These are phyloP conservation scores for Cladosporium sp. DNA, from an alignment of 2,329 filamentous ascomycete species.

Conservation along the genomic window DNA sequence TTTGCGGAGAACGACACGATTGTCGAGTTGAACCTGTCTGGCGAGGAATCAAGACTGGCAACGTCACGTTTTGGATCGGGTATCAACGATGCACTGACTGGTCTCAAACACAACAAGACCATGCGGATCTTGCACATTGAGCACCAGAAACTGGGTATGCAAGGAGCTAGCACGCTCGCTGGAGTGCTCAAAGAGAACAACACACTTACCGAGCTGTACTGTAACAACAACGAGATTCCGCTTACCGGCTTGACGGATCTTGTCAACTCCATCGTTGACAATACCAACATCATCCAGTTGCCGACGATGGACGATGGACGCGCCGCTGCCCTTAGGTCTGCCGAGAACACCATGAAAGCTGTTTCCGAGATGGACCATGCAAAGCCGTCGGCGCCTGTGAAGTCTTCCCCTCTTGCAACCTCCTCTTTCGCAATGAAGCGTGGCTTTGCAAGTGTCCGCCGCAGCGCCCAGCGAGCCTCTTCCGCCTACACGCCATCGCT, in stretches of 20 bases:
- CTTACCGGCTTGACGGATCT: conserved; percentile 66
- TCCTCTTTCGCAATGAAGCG: conserved; percentile 25
- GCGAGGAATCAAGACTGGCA: conserved; percentile 67
- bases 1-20: conserved; percentile 65
- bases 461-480: conserved; percentile 25
- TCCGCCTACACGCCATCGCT: conserved; percentile 28
- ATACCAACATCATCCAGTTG: conserved; percentile 58
- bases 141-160: conserved; percentile 64
- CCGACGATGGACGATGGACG: conserved; percentile 62
- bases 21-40: conserved; percentile 65
- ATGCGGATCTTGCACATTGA: conserved; percentile 61
- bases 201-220: conserved; percentile 61
- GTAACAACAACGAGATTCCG: conserved; percentile 68
- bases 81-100: conserved; percentile 61
- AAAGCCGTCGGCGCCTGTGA: background rate
- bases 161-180: conserved; percentile 65
- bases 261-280: conserved; percentile 64
- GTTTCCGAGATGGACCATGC: conserved; percentile 18
- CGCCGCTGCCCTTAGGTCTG: conserved; percentile 53
- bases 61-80: conserved; percentile 65
- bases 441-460: conserved; percentile 30
- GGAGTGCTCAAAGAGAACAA: conserved; percentile 64
- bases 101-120: conserved; percentile 60
- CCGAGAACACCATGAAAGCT: conserved; percentile 31
- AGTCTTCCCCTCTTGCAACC: background rate